These are phyloP conservation scores for Salix suchowensis DNA, from an alignment of 345 rosid species.

Conservation along the genomic window DNA sequence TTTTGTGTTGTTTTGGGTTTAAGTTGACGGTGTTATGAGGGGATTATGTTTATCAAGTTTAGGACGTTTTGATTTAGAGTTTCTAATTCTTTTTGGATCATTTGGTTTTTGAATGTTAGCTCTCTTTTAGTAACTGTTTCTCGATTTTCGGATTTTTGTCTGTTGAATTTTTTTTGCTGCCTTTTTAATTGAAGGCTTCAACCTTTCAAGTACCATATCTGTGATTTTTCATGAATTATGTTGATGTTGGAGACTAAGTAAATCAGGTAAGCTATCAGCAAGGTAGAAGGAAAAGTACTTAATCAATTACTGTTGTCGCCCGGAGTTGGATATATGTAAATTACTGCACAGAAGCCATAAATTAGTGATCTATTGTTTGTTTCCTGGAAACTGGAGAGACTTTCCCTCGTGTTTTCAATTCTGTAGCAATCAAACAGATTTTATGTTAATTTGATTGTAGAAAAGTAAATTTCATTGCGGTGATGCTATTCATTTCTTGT, in stretches of 20 bases:
- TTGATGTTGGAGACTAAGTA: not conserved
- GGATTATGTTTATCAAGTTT: not conserved
- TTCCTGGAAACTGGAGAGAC: not conserved
- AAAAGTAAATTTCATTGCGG: not conserved
- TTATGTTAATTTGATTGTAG: not conserved
- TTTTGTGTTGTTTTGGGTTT: not conserved
- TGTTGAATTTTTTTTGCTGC: not conserved
- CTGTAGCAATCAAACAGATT: not conserved
- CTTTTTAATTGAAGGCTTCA: not conserved
- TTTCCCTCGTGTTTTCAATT: not conserved
- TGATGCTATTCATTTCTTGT: conserved; percentile 11
- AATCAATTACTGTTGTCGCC: not conserved
- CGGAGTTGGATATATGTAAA: not conserved
- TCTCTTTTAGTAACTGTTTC: not conserved
- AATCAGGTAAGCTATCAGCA: not conserved
- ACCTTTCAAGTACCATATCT: not conserved
- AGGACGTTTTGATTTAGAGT: not conserved
- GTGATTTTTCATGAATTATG: not conserved
- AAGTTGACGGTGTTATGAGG: not conserved
- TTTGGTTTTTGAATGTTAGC: not conserved
- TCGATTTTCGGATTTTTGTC: not conserved
- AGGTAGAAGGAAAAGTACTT: not conserved
- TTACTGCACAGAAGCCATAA: not conserved
- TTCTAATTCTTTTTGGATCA: not conserved
- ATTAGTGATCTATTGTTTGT: not conserved